Evolutionary conservation across 108 stramenopile genomes (phyloP).

Genomic region (Nannochloropsis gaditana): DNA sequence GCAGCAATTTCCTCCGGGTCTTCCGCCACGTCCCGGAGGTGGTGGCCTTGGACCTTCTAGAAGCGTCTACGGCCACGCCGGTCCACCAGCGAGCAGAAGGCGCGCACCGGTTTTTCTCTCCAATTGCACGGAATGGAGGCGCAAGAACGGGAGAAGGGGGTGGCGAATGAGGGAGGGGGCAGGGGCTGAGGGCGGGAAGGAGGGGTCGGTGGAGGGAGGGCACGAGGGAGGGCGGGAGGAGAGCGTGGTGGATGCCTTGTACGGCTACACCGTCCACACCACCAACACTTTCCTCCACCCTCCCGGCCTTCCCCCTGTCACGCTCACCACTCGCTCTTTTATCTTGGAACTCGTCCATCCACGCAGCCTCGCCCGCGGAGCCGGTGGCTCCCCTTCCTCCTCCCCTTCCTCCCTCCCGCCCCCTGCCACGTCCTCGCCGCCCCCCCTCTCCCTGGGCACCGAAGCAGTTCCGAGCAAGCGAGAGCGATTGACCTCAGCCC

Average conservation of each 20-base stretch:
- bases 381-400: background rate
- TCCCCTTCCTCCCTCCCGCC: background rate
- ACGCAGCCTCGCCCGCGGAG: background rate
- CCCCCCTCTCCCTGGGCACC: background rate
- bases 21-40: slow-evolving; percentile 40
- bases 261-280: slow-evolving; percentile 32
- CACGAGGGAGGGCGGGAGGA: background rate
- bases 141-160: background rate
- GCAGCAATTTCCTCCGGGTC: slow-evolving; percentile 39
- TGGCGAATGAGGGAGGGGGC: background rate
- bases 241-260: slow-evolving; percentile 29
- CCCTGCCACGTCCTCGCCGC: background rate
- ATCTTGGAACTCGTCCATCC: slow-evolving; percentile 17
- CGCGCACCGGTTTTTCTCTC: slow-evolving; percentile 32
- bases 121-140: slow-evolving; percentile 27
- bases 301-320: background rate
- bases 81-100: slow-evolving; percentile 28
- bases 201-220: background rate
- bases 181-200: background rate
- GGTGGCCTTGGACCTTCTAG: slow-evolving; percentile 37
- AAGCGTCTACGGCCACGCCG: slow-evolving; percentile 20
- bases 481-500: background rate
- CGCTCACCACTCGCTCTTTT: background rate
- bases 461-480: background rate
- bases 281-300: slow-evolving; percentile 32